phyloP scores from a whole-genome alignment of 352 stramenopile genomes.

The Phytopythium litorale region DNA sequence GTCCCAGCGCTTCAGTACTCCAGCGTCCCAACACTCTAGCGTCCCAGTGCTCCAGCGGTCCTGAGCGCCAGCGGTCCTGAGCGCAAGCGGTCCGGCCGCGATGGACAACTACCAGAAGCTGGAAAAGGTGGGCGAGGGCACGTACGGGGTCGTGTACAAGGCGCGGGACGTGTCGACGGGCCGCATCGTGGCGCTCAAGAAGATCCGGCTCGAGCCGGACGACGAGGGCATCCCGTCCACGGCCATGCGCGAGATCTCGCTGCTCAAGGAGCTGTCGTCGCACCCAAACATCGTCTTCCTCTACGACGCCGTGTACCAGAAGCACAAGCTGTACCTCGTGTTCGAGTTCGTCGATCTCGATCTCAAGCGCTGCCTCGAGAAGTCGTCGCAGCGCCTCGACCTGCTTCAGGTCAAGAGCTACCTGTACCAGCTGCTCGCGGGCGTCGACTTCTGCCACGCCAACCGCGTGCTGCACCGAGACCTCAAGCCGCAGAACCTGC shows the following conservation, averaged over 20 bases:
- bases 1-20: too few relatives aligned
- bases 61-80: too few relatives aligned
- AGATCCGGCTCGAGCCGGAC: constrained; percentile 87
- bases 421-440: constrained; percentile 74
- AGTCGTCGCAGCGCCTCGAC: constrained; percentile 89
- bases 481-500: constrained; percentile 97
- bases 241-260: constrained; percentile 97
- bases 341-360: constrained; percentile 89
- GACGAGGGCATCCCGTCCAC: constrained; percentile 98
- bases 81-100: background rate
- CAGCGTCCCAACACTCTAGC: too few relatives aligned
- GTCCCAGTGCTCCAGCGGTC: too few relatives aligned
- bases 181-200: constrained; percentile 94
- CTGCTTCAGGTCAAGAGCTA: constrained; percentile 83
- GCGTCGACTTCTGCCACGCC: constrained; percentile 94
- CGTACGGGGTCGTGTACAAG: constrained; percentile 97
- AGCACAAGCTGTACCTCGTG: constrained; percentile 86
- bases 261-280: constrained; percentile 91
- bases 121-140: constrained; percentile 91
- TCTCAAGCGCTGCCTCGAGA: constrained; percentile 88
- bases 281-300: constrained; percentile 94
- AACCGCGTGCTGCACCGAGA: constrained; percentile 97
- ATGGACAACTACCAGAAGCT: constrained; percentile 89
- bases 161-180: constrained; percentile 87
- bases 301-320: constrained; percentile 81